phyloP scores from a whole-genome alignment of 257 asterid species.

The Lantana camara region DNA sequence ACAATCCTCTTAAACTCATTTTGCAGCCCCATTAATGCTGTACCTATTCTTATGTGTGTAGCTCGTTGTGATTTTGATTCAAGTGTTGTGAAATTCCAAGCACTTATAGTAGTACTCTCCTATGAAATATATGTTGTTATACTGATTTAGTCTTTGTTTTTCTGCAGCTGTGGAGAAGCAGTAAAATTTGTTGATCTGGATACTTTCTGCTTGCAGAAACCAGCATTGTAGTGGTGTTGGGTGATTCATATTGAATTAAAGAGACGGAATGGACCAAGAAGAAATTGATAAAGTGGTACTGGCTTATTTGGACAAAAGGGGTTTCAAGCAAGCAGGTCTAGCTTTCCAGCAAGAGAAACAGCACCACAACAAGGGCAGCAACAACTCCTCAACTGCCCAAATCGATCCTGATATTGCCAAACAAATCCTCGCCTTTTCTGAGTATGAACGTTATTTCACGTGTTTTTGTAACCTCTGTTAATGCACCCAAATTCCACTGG shows the following conservation, averaged over 20 bases:
- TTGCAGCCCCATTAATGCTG: too few species aligned
- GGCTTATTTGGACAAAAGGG: slow-evolving; percentile 80
- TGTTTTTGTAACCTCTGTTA: not conserved
- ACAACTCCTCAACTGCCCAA: slow-evolving; percentile 50
- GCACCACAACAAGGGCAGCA: slow-evolving; percentile 46
- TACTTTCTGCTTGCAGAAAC: too few species aligned
- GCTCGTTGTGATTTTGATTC: too few species aligned
- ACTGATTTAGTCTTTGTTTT: too few species aligned
- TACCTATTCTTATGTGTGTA: too few species aligned
- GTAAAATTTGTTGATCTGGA: too few species aligned
- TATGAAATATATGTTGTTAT: too few species aligned
- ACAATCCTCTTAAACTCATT: too few species aligned
- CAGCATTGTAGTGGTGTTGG: too few species aligned
- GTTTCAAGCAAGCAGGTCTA: slow-evolving; percentile 81
- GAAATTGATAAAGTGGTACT: slow-evolving; percentile 80
- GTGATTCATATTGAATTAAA: not conserved
- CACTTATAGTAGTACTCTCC: too few species aligned
- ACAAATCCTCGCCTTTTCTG: slow-evolving; percentile 66
- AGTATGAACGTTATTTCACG: slow-evolving; percentile 40
- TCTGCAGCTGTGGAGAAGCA: too few species aligned
- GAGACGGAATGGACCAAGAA: slow-evolving; percentile 68
- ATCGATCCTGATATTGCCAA: slow-evolving; percentile 74
- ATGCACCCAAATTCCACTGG: not conserved
- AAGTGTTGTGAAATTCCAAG: too few species aligned
- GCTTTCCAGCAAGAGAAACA: slow-evolving; percentile 85